Conservation (phyloP, 1,139 yeast species). For the Geotrichum bryndzae region DNA sequence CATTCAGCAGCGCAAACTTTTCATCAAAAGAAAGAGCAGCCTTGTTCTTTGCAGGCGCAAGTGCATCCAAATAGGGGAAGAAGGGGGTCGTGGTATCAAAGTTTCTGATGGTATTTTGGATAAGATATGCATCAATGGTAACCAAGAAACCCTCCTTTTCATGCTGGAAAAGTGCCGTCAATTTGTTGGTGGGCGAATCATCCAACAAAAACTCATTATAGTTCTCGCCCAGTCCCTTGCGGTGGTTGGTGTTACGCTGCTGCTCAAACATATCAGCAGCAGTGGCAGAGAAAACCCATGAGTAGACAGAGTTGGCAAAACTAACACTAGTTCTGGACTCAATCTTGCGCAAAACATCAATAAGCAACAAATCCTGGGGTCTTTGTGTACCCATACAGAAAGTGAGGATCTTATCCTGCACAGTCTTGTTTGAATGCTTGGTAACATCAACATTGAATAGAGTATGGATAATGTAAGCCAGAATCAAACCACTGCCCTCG, state of each 20-base stretch:
- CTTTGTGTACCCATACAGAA: constrained; percentile 59
- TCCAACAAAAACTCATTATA: constrained; percentile 11
- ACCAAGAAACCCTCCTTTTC: constrained; percentile 49
- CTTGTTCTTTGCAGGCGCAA: background rate
- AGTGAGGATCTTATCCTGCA: constrained; percentile 46
- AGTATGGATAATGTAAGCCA: constrained; percentile 26
- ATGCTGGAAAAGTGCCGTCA: constrained; percentile 41
- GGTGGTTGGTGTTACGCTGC: background rate
- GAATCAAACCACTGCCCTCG: constrained; percentile 14
- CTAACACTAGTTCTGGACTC: constrained; percentile 38
- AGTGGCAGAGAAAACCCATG: constrained; percentile 18
- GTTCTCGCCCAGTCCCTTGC: constrained; percentile 11
- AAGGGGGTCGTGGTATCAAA: constrained; percentile 30
- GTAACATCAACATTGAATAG: constrained; percentile 39
- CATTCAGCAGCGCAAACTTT: constrained; percentile 10
- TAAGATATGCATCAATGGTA: constrained; percentile 47
- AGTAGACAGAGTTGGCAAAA: constrained; percentile 16
- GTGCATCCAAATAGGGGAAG: constrained; percentile 10
- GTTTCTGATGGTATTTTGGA: constrained; percentile 45
- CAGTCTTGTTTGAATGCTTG: constrained; percentile 42
- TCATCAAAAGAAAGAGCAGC: constrained; percentile 10
- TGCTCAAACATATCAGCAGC: constrained; percentile 16
- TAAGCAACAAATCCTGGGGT: constrained; percentile 57
- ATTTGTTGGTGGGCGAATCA: constrained; percentile 14
- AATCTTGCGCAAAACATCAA: constrained; percentile 47